Evolutionary conservation across 768 basidiomycete species (phyloP), one percentile per base, ranked within the genome.

Genomic region (Mycena latifolia): DNA sequence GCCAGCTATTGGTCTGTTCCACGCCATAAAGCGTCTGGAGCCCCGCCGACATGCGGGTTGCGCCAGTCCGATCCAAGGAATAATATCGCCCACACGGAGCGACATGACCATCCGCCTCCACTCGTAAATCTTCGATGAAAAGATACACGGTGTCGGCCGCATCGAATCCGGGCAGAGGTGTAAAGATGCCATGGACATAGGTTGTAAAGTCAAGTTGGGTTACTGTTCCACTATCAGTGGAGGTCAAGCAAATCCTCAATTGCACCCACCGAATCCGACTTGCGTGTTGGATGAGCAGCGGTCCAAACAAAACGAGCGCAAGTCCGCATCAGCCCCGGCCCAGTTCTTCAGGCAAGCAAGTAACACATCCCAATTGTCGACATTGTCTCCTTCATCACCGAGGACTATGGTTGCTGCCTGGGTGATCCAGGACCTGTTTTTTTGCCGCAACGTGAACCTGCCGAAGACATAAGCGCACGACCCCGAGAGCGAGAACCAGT

Each of bases 211-310:
- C 25, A 14, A 55, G n/a, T 29, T 29, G 22, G 61, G 22, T 55
- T 7, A 55, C 52, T 63, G 14, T 7, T 5, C n/a, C 5, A 35
- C 20, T 24, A 27, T 55, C 12, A 55, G 61, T 1, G 2, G n/a
- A 14, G 8, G 14, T 35, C 25, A 10, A 28, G 29, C 11, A 35
- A 29, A 15, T 7, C 22, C 14, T 18, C 14, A 29, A 25, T 12
- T 54, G 53, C 20, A 55, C 53, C 7, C 22, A 62, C 61, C 53
- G 43, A 62, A 62, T 27, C 61, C 61, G 55, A 55, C 31, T 25
- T 43, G 43, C 17, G 61, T 55, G 25, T 25, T 37, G n/a, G 27
- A 7, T 22, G 25, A 24, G 45, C 45, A 47, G 17, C 27, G 35
- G n/a, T 55, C 31, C 14, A 47, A n/a, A 48, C 61, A 62, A 25